Evolutionary conservation across 352 stramenopile genomes (phyloP).

Genomic region (Globisporangium polare): DNA sequence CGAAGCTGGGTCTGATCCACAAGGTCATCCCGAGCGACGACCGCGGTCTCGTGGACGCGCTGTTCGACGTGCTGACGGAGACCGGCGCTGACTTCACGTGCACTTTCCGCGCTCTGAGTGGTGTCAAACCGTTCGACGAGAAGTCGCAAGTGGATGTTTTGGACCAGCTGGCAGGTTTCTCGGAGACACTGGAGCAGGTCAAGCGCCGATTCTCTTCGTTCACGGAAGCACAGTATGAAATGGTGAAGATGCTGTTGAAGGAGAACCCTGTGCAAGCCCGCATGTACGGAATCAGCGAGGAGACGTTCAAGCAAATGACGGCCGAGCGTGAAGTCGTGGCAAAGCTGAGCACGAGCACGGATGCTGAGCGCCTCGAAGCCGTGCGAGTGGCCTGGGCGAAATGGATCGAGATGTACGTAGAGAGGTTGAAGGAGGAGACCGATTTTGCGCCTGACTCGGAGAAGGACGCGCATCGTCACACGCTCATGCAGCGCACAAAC

Average conservation of each 20-base stretch:
- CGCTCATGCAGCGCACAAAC: conserved; percentile 64
- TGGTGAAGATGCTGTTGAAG: conserved; percentile 54
- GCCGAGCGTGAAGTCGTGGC: conserved; percentile 39
- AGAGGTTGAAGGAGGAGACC: conserved; percentile 39
- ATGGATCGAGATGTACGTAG: conserved; percentile 58
- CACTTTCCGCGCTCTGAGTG: conserved; percentile 57
- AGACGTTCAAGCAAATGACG: conserved; percentile 50
- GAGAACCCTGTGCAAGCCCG: conserved; percentile 57
- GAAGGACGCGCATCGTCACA: conserved; percentile 30
- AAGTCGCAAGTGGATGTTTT: conserved; percentile 28
- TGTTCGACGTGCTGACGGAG: conserved; percentile 52
- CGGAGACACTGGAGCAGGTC: conserved; percentile 62
- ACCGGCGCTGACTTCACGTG: conserved; percentile 79
- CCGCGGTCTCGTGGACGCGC: conserved; percentile 38
- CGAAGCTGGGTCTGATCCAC: conserved; percentile 62
- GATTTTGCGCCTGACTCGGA: conserved; percentile 28
- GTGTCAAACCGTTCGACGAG: conserved; percentile 36
- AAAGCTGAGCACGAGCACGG: conserved; percentile 38
- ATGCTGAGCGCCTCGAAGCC: conserved; percentile 40
- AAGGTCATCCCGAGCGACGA: conserved; percentile 30
- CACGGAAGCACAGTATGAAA: conserved; percentile 71
- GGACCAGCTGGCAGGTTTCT: conserved; percentile 50
- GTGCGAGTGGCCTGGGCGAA: conserved; percentile 43
- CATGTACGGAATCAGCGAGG: conserved; percentile 74
- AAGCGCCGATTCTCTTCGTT: conserved; percentile 61